Percentiles rank a stretch among this genome's conserved stretches.
These are phyloP conservation scores for Gossypium anomalum DNA, from an alignment of 345 rosid species.

Conservation along the genomic window DNA sequence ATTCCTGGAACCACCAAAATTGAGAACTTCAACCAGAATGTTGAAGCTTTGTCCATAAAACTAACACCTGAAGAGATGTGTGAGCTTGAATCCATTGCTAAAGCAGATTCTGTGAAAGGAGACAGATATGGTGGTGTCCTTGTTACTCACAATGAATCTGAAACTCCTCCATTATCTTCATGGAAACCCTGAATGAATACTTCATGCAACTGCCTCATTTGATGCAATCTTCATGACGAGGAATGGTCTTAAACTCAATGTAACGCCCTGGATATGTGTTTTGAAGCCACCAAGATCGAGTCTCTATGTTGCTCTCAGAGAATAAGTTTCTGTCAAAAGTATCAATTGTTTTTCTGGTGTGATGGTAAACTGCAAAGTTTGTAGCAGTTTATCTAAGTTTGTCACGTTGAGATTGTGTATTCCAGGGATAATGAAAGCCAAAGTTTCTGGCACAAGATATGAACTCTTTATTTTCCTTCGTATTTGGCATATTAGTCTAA, in stretches of 20 bases:
- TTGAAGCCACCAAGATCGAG: not conserved
- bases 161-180: slow-evolving; percentile 59
- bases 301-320: not conserved
- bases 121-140: slow-evolving; percentile 20
- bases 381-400: not conserved
- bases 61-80: slow-evolving; percentile 51
- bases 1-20: slow-evolving; percentile 44
- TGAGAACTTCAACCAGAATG: slow-evolving; percentile 54
- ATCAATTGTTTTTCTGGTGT: not conserved
- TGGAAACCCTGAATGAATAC: slow-evolving; percentile 34
- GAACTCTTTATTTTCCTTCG: no score
- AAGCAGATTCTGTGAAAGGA: slow-evolving; percentile 34
- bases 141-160: slow-evolving; percentile 26
- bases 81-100: slow-evolving; percentile 46
- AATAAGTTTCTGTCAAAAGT: not conserved
- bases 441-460: not conserved
- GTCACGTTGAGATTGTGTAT: not conserved
- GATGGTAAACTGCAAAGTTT: not conserved
- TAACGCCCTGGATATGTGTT: slow-evolving; percentile 1
- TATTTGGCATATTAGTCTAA: no score
- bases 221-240: not conserved
- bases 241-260: not conserved
- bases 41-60: slow-evolving; percentile 55
- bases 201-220: not conserved
- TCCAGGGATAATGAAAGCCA: not conserved